Percentiles rank a stretch among this genome's conserved stretches.
phyloP scores from a whole-genome alignment of 2,329 filamentous ascomycete genomes.

The Aspergillus quadrilineatus region DNA sequence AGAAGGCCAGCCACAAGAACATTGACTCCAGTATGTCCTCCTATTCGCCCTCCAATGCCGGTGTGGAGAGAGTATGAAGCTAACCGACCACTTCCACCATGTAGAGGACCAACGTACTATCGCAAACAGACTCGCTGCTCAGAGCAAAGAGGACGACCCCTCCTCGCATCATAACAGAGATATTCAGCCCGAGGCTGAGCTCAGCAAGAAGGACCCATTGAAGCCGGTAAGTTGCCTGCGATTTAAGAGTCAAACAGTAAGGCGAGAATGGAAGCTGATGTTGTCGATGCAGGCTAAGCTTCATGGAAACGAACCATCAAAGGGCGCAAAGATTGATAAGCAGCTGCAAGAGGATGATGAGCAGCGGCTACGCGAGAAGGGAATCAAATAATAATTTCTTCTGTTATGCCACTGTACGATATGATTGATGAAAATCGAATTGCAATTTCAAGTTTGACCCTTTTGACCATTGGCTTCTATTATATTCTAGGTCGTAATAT shows the following conservation, averaged over 20 bases:
- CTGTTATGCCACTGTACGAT: slow-evolving; percentile 1
- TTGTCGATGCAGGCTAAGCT: slow-evolving; percentile 36
- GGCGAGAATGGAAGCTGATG: slow-evolving; percentile 12
- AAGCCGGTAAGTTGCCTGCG: slow-evolving; percentile 35
- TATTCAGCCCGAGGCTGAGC: slow-evolving; percentile 36
- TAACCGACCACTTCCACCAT: not conserved
- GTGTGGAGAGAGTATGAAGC: not conserved
- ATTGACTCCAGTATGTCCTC: slow-evolving; percentile 66
- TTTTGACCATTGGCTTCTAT: not conserved
- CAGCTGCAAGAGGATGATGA: slow-evolving; percentile 47
- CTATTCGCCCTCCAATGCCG: not conserved
- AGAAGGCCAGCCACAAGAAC: slow-evolving; percentile 65
- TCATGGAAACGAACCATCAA: slow-evolving; percentile 49
- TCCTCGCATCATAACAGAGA: slow-evolving; percentile 27
- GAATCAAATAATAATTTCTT: slow-evolving; percentile 32
- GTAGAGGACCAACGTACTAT: slow-evolving; percentile 47
- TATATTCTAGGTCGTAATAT: slow-evolving; percentile 6
- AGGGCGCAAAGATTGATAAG: slow-evolving; percentile 49
- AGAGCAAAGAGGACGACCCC: slow-evolving; percentile 30
- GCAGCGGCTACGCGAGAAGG: slow-evolving; percentile 46
- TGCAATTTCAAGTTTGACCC: not conserved
- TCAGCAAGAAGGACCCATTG: slow-evolving; percentile 45
- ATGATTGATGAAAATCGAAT: not conserved
- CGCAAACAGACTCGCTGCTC: slow-evolving; percentile 44
- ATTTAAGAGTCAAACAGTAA: not conserved